A percentile compares a stretch with the other conserved stretches of the same genome.
phyloP scores from a whole-genome alignment of 176 grass and related monocot genomes.

The Bonia amplexicaulis region DNA sequence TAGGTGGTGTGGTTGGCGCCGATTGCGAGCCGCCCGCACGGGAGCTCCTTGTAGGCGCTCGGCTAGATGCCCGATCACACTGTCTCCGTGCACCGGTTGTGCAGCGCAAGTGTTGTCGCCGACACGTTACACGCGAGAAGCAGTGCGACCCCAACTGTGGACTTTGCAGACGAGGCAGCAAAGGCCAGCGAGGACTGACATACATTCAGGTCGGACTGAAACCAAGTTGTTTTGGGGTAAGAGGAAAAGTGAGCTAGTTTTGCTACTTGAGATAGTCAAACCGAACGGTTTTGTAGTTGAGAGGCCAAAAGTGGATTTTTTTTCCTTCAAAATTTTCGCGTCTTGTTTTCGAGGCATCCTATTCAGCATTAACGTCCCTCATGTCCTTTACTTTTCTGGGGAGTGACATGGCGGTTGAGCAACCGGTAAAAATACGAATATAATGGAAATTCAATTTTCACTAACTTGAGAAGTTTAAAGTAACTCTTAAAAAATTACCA shows the following conservation, averaged over 20 bases:
- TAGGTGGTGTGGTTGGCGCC: conserved; percentile 38
- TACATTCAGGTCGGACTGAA: no score
- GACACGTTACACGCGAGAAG: conserved; percentile 16
- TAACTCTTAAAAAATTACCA: no score
- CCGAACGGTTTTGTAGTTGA: no score
- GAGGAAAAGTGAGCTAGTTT: no score
- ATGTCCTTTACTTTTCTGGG: background rate
- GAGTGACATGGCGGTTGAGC: background rate
- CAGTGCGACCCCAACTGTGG: background rate
- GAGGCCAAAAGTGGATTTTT: no score
- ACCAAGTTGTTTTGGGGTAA: no score
- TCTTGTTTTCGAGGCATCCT: background rate
- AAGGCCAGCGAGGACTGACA: no score
- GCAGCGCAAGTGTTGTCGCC: conserved; percentile 59
- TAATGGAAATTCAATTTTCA: no score
- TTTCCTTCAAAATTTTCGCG: background rate
- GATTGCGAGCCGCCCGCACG: conserved; percentile 55
- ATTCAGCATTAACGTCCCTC: background rate
- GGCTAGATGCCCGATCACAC: conserved; percentile 95
- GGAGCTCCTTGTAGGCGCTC: conserved; percentile 51
- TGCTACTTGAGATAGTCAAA: no score
- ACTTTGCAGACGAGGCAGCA: no score
- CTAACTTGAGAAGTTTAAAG: no score
- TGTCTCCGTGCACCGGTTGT: conserved; percentile 79
- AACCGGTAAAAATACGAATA: background rate